Base-by-base conservation (phyloP, 2,329 filamentous ascomycete species). In the Fusarium albosuccineum region DNA sequence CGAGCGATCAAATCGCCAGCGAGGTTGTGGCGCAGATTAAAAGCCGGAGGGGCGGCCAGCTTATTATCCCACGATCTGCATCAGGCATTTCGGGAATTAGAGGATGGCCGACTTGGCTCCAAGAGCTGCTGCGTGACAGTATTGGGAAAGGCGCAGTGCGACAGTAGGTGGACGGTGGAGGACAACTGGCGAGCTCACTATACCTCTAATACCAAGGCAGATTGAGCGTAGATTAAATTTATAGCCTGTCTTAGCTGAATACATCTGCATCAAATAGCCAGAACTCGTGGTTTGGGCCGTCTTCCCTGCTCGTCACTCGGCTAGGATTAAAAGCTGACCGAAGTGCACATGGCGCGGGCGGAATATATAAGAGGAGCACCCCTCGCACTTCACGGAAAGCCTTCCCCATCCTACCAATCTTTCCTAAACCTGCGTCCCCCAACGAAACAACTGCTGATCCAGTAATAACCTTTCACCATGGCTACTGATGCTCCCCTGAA, bases 21-120 rank as follows among this genome's bases (percentile, higher is more conserved):
- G 78, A 77, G 1, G 79, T 87, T 22, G 77, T 83, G 29, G 75
- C 75, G 29, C 82, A 85, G 62, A 78, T 87, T 8, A 64, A 82
- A 29, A 78, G 77, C 14, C 78, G 79, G 56, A 76, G 78, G 22
- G 81, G 82, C 40, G 82, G 79, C 1, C 81, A 86, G 68, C 59
- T 85, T 1, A 79, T 85, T n/a, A 64, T 87, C 14, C 81, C 85
- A 0, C 51, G 27, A 10, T 44, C 66, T 2, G 66, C 64, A 11
- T 50, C 69, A 6, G 29, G 45, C 40, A 46, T 76, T 13, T 73
- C 76, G 5, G 72, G 71, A 8, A 64, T 85, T 34, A 76, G 83
- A 56, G 82, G 77, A 1, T 80, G 79, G 75, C 82, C 80, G 2
- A 76, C 71, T 1, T 82, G 79, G 79, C 4, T 75, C 17, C 69